These are phyloP conservation scores for Ustilago trichophora DNA, from an alignment of 1,284 basidiomycete genomes.

Conservation along the genomic window DNA sequence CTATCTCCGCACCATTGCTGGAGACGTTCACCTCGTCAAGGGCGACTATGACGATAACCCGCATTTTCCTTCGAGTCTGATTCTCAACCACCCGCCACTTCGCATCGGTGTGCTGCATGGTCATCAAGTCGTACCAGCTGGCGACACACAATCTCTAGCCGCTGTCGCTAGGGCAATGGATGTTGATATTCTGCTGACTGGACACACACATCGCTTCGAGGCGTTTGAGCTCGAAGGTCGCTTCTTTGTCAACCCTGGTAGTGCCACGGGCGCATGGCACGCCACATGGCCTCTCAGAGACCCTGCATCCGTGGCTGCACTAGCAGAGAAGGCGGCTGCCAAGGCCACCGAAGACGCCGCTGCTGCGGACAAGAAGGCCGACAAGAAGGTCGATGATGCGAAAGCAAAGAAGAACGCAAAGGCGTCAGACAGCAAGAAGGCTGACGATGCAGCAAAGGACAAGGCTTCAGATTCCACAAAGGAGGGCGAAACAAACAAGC, in stretches of 20 bases:
- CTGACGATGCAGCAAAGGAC: conserved; percentile 19
- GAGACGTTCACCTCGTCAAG: conserved; percentile 88
- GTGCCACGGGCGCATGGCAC: conserved; percentile 89
- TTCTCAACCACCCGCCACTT: conserved; percentile 85
- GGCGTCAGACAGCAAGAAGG: conserved; percentile 21
- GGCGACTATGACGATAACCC: conserved; percentile 93
- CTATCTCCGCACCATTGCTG: conserved; percentile 94
- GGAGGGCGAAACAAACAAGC: conserved; percentile 9
- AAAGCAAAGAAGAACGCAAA: conserved; percentile 25
- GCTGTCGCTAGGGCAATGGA: conserved; percentile 90
- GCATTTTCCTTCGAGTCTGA: conserved; percentile 82
- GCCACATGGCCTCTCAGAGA: conserved; percentile 69
- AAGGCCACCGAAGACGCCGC: conserved; percentile 16
- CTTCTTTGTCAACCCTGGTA: conserved; percentile 97
- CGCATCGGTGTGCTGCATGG: conserved; percentile 93
- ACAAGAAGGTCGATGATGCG: conserved; percentile 18
- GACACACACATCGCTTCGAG: conserved; percentile 96
- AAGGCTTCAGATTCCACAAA: conserved; percentile 22
- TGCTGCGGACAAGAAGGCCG: no score
- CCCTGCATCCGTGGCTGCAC: conserved; percentile 26
- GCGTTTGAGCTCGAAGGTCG: conserved; percentile 87
- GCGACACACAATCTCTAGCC: conserved; percentile 86
- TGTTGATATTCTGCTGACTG: conserved; percentile 91
- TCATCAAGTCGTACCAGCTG: conserved; percentile 90
- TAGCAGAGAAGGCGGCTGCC: conserved; percentile 15